These are phyloP conservation scores for Wickerhamiella azymoides DNA, from an alignment of 805 yeast genomes.

Conservation along the genomic window DNA sequence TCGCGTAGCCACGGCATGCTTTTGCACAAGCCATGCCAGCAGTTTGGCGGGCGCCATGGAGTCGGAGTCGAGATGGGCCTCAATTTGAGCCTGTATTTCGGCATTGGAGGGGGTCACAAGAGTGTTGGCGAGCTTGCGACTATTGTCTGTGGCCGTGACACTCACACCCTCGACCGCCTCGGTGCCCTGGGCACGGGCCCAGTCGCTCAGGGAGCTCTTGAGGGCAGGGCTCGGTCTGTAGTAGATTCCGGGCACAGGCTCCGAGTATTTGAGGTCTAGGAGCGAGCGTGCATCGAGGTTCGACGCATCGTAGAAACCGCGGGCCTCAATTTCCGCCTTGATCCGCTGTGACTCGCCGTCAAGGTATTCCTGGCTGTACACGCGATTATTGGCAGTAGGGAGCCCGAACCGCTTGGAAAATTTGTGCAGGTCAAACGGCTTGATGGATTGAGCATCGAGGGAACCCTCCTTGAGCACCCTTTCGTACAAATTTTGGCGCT, in stretches of 20 bases:
- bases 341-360: neutral
- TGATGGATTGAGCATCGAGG: neutral
- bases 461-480: constrained; percentile 3
- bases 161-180: neutral
- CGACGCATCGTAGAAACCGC: constrained; percentile 12
- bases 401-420: constrained; percentile 9
- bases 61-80: neutral
- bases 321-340: constrained; percentile 2
- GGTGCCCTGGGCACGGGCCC: neutral
- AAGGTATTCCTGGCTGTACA: constrained; percentile 4
- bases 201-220: neutral
- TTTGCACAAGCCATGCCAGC: neutral
- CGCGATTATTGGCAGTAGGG: constrained; percentile 1
- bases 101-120: neutral
- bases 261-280: constrained; percentile 9
- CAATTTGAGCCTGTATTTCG: neutral
- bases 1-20: constrained; percentile 2
- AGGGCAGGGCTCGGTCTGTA: constrained; percentile 2
- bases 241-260: neutral
- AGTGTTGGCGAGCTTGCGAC: neutral
- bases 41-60: neutral
- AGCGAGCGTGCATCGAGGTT: constrained; percentile 6
- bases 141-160: neutral
- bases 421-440: constrained; percentile 3
- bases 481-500: constrained; percentile 1